These are phyloP conservation scores for Neurospora sp. DNA, from an alignment of 495 filamentous ascomycete species.

Conservation along the genomic window DNA sequence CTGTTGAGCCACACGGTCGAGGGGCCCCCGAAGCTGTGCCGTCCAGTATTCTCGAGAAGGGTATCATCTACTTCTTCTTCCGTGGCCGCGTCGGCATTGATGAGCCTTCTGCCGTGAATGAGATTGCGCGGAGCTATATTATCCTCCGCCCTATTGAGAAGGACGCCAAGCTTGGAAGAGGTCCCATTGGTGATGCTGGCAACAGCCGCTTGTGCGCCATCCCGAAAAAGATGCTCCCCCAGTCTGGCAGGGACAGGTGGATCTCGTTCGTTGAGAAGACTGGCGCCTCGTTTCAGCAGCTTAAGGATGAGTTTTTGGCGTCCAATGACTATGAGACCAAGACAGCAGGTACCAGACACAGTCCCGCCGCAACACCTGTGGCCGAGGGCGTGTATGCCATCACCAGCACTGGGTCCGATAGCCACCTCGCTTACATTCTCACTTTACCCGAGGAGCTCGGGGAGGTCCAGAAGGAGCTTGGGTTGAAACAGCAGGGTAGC, in stretches of 20 bases:
- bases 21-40: constrained; percentile 31
- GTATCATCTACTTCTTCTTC: constrained; percentile 90
- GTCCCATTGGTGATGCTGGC: constrained; percentile 53
- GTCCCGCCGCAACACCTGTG: constrained; percentile 60
- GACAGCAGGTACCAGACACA: constrained; percentile 61
- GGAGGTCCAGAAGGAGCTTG: constrained; percentile 68
- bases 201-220: constrained; percentile 65
- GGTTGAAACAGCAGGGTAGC: constrained; percentile 59
- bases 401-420: constrained; percentile 56
- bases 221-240: constrained; percentile 80
- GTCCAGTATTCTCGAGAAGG: constrained; percentile 79
- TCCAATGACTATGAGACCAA: constrained; percentile 64
- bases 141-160: constrained; percentile 67
- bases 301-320: constrained; percentile 62
- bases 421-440: constrained; percentile 73
- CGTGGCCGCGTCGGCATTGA: constrained; percentile 65
- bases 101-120: constrained; percentile 56
- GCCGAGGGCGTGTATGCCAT: constrained; percentile 86
- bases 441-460: constrained; percentile 64
- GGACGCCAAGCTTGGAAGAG: constrained; percentile 53
- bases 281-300: constrained; percentile 51
- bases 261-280: constrained; percentile 80
- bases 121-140: constrained; percentile 74
- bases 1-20: constrained; percentile 13
- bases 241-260: constrained; percentile 60